A percentile compares a stretch with the other conserved stretches of the same genome.
Conservation (phyloP, 2,329 filamentous ascomycete genomes). For the Cadophora gregata region DNA sequence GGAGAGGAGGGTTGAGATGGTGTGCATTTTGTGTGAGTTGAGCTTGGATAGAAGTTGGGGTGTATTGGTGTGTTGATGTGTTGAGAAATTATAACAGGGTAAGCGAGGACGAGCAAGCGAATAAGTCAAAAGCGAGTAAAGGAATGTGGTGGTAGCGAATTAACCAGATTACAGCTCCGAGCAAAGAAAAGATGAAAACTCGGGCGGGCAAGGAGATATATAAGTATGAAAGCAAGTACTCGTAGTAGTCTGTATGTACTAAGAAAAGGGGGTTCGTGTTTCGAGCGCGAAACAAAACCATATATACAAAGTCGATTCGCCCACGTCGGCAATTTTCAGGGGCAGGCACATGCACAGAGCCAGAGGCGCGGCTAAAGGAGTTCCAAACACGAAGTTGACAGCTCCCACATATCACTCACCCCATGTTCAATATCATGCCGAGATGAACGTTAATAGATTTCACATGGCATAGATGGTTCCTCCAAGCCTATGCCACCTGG, state of each 20-base stretch:
- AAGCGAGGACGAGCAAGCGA: slow-evolving; percentile 14
- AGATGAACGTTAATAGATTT: neutral
- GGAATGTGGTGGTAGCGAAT: slow-evolving; percentile 9
- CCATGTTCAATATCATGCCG: slow-evolving; percentile 6
- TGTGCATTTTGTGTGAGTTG: slow-evolving; percentile 41
- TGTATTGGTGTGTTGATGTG: neutral
- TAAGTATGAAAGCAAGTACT: slow-evolving; percentile 2
- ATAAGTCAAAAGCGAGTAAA: neutral
- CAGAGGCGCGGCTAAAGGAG: slow-evolving; percentile 7
- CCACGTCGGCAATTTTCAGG: slow-evolving; percentile 14
- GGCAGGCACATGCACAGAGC: neutral
- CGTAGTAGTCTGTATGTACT: too few relatives aligned
- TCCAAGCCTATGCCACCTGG: slow-evolving; percentile 5
- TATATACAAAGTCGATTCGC: slow-evolving; percentile 12
- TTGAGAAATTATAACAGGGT: neutral
- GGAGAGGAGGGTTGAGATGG: slow-evolving; percentile 11
- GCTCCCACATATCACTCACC: neutral
- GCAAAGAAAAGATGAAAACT: neutral
- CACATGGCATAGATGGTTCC: neutral
- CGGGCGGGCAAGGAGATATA: neutral
- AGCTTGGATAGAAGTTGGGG: too few relatives aligned
- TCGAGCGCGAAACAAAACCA: slow-evolving; percentile 14
- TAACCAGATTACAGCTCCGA: neutral
- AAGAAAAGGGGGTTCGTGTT: neutral
- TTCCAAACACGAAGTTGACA: slow-evolving; percentile 1